These are phyloP conservation scores for Aspergillus uvarum DNA, from an alignment of 2,329 filamentous ascomycete genomes.

Conservation along the genomic window DNA sequence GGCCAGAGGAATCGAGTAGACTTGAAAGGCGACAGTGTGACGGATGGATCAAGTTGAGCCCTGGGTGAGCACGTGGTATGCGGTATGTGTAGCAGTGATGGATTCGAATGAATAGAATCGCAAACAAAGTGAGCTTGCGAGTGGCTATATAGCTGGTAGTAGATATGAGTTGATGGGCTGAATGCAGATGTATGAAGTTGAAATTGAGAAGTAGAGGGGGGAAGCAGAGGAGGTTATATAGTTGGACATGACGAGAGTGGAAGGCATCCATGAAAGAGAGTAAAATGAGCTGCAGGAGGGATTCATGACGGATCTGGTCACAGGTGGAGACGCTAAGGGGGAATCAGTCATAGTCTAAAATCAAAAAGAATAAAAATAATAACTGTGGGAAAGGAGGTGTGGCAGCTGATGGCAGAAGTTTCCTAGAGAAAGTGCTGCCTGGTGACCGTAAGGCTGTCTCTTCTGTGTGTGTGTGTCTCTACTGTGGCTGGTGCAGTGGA, in stretches of 20 bases:
- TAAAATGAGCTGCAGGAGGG: neutral
- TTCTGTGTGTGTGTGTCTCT: neutral
- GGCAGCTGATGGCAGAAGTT: neutral
- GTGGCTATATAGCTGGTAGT: no score
- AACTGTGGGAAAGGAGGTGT: neutral
- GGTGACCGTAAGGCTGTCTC: conserved; percentile 10
- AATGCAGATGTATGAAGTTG: neutral
- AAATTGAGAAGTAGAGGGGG: neutral
- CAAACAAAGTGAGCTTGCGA: no score
- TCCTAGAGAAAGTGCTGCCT: conserved; percentile 10
- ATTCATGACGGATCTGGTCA: conserved; percentile 23
- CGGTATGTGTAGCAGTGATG: neutral
- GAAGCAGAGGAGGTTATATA: conserved; percentile 14
- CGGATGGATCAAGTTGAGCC: conserved; percentile 12
- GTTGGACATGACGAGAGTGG: neutral
- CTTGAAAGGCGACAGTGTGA: conserved; percentile 33
- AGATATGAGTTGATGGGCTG: neutral
- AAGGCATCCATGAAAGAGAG: conserved; percentile 15
- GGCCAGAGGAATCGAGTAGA: conserved; percentile 26
- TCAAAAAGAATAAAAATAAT: conserved; percentile 1
- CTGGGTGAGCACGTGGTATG: neutral
- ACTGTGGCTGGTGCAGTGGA: neutral
- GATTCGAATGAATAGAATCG: neutral
- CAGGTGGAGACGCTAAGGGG: conserved; percentile 7
- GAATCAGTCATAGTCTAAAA: neutral